Conservation (phyloP, 768 basidiomycete species). For the Termitomyces bulborhizus region DNA sequence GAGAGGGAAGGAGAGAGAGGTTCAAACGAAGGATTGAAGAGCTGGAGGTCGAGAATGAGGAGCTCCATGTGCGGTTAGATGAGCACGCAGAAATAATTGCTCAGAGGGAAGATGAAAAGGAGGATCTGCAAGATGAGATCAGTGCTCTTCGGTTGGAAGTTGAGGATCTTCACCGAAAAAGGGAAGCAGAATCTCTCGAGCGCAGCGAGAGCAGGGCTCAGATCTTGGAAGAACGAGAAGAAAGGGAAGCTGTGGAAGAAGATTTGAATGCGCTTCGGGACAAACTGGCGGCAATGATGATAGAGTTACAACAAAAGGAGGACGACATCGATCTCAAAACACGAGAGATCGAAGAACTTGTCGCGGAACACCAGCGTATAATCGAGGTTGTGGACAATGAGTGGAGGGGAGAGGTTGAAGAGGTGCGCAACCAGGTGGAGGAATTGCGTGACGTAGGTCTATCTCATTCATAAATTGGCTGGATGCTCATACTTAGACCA, state of each 20-base stretch:
- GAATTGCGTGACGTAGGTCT: slow-evolving; percentile 66
- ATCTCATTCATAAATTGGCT: not conserved
- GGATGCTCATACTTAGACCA: not conserved
- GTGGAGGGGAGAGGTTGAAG: slow-evolving; percentile 86
- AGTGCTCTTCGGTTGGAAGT: slow-evolving; percentile 59
- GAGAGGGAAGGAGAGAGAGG: slow-evolving; percentile 33
- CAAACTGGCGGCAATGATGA: slow-evolving; percentile 71
- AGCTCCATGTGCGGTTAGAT: slow-evolving; percentile 50
- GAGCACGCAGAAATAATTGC: slow-evolving; percentile 52
- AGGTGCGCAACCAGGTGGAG: slow-evolving; percentile 70
- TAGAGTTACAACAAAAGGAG: slow-evolving; percentile 82
- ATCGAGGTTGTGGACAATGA: slow-evolving; percentile 73
- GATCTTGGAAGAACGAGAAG: slow-evolving; percentile 65
- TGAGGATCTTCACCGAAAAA: slow-evolving; percentile 56
- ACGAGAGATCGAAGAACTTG: slow-evolving; percentile 72
- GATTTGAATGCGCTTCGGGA: slow-evolving; percentile 69
- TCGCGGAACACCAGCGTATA: slow-evolving; percentile 67
- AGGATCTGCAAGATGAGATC: slow-evolving; percentile 60
- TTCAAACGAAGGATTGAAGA: slow-evolving; percentile 47
- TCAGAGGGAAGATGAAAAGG: slow-evolving; percentile 64
- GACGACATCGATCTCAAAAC: slow-evolving; percentile 80
- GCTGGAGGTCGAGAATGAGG: slow-evolving; percentile 58
- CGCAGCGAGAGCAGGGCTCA: slow-evolving; percentile 70
- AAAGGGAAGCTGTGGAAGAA: slow-evolving; percentile 74
- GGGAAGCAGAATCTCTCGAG: slow-evolving; percentile 59